Conservation (phyloP, 169 alveolate species). For the Plasmodium berghei region DNA sequence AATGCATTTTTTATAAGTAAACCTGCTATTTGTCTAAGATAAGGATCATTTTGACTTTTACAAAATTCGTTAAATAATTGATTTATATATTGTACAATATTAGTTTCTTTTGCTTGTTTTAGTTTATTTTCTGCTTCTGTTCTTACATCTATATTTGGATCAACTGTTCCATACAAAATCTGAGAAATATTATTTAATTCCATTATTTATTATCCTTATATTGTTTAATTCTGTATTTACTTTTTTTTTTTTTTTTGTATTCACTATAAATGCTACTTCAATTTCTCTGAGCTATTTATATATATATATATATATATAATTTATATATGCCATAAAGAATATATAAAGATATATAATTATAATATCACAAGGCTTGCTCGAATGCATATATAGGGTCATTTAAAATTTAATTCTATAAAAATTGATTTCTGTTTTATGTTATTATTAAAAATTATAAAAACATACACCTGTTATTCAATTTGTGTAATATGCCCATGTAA, state of each 20-base stretch:
- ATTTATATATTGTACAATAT: conserved; percentile 83
- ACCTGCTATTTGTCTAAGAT: conserved; percentile 89
- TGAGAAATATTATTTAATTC: conserved; percentile 78
- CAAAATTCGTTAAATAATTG: conserved; percentile 84
- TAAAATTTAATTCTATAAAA: too few relatives aligned
- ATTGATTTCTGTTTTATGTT: too few relatives aligned
- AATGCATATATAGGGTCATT: too few relatives aligned
- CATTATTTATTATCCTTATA: conserved; percentile 34
- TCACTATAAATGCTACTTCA: conserved; percentile 13
- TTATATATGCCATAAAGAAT: background rate
- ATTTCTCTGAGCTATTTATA: background rate
- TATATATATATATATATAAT: conserved; percentile 5
- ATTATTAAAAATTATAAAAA: too few relatives aligned
- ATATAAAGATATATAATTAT: too few relatives aligned
- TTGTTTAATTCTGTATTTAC: conserved; percentile 5
- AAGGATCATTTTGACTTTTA: conserved; percentile 82
- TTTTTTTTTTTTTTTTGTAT: conserved; percentile 28
- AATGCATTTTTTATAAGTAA: conserved; percentile 87
- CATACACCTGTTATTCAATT: too few relatives aligned
- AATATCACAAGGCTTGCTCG: too few relatives aligned
- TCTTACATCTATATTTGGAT: conserved; percentile 80
- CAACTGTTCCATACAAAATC: conserved; percentile 81
- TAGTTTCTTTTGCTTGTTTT: conserved; percentile 79
- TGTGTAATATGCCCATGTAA: too few relatives aligned
- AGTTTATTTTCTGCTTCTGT: conserved; percentile 83